A percentile compares a stretch with the other conserved stretches of the same genome.
Conservation (phyloP, 2,329 filamentous ascomycete species). For the Penicillium sp. region DNA sequence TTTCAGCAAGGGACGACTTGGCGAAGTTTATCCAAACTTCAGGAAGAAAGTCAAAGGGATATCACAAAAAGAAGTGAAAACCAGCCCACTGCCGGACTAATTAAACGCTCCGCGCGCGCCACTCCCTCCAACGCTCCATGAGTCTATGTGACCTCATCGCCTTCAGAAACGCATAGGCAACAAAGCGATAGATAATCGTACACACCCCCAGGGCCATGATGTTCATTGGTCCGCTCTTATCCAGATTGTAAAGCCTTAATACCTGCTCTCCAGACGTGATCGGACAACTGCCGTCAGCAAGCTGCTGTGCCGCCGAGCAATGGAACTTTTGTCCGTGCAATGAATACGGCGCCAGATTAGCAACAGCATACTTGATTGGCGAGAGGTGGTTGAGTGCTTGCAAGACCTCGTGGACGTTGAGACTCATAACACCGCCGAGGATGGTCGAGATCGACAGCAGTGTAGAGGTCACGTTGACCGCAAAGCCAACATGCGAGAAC, state of each 20-base stretch:
- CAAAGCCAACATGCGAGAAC: constrained; percentile 73
- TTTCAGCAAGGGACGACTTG: too few relatives aligned
- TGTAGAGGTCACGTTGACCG: constrained; percentile 70
- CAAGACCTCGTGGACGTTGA: constrained; percentile 67
- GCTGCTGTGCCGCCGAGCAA: constrained; percentile 61
- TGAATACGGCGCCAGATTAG: constrained; percentile 67
- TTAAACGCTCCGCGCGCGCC: constrained; percentile 14
- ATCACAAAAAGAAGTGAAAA: not conserved
- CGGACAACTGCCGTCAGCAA: constrained; percentile 63
- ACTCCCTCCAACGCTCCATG: constrained; percentile 25
- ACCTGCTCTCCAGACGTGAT: constrained; percentile 68
- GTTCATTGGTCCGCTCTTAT: constrained; percentile 63
- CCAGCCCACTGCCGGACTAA: not conserved
- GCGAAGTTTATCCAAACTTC: too few relatives aligned
- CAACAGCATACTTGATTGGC: constrained; percentile 70
- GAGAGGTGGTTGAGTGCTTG: constrained; percentile 68
- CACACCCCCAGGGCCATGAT: constrained; percentile 64
- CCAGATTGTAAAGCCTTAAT: constrained; percentile 65
- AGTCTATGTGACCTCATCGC: constrained; percentile 24
- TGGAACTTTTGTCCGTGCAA: constrained; percentile 63
- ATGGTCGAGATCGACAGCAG: constrained; percentile 70
- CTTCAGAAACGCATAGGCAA: constrained; percentile 46
- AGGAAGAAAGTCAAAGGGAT: too few relatives aligned
- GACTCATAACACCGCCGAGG: constrained; percentile 71
- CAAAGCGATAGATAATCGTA: constrained; percentile 64